These are phyloP conservation scores for Gynandropsis gynandra DNA, from an alignment of 345 rosid species.

Conservation along the genomic window DNA sequence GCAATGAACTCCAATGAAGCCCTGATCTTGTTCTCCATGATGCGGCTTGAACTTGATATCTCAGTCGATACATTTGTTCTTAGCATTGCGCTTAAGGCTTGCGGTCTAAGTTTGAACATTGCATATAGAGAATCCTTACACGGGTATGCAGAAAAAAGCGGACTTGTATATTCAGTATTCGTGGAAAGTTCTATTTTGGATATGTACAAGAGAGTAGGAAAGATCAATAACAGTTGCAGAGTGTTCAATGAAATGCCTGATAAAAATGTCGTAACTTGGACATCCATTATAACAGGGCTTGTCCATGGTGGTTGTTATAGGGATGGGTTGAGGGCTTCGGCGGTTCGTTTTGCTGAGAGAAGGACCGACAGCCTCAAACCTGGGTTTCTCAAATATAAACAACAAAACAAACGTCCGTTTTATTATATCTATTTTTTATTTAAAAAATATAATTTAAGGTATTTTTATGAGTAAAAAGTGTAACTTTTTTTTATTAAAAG, in stretches of 20 bases:
- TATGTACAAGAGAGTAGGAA: constrained; percentile 57
- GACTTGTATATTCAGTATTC: constrained; percentile 50
- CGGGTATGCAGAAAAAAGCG: constrained; percentile 49
- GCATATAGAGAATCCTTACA: constrained; percentile 58
- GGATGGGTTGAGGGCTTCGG: constrained; percentile 54
- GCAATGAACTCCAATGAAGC: constrained; percentile 44
- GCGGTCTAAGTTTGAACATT: constrained; percentile 39
- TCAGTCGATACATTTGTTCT: constrained; percentile 53
- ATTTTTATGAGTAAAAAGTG: too few relatives aligned
- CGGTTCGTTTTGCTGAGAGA: too few relatives aligned
- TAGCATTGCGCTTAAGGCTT: constrained; percentile 70
- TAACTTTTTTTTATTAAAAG: too few relatives aligned
- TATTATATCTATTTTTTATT: too few relatives aligned
- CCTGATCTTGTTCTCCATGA: constrained; percentile 45
- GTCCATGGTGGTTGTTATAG: constrained; percentile 48
- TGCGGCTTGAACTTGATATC: constrained; percentile 53
- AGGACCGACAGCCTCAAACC: too few relatives aligned
- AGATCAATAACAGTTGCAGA: constrained; percentile 39
- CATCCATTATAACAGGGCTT: constrained; percentile 69
- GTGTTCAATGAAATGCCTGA: constrained; percentile 61
- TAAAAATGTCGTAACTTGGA: constrained; percentile 72
- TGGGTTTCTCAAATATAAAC: too few relatives aligned
- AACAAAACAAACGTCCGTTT: too few relatives aligned
- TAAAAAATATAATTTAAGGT: too few relatives aligned
- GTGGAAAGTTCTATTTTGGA: constrained; percentile 67